Base-by-base conservation (phyloP, 352 stramenopile species). In the Hyaloperonospora brassicae region DNA sequence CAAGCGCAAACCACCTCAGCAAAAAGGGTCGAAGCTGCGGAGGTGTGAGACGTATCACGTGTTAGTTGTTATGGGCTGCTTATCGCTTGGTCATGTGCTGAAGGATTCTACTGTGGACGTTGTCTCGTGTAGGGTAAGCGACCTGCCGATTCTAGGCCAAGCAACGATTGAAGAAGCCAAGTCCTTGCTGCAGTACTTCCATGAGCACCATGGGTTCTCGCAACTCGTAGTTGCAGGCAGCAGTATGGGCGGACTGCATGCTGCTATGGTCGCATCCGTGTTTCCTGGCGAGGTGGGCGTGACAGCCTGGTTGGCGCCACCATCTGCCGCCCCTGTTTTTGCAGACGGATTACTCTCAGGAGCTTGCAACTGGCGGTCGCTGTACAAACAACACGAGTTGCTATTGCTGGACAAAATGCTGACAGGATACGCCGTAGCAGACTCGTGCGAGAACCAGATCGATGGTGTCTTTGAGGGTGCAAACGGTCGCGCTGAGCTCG, bases 111-210 rank as follows among this genome's bases (percentile, higher is more conserved):
- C n/a, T 9, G 11, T 25, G 27, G 4, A 34, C 43, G 10, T 58
- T 8, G 5, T 61, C 9, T 53, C 6, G 43, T 8, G 13, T 21
- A 84, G 75, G n/a, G 78, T 88, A 14, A 86, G 67, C 25, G 80
- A 91, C 41, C 52, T 91, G 14, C 76, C 80, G 1, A 85, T 89
- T 22, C 56, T 91, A 7, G 80, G 80, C 0, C 73, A 89, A 66
- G 75, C 80, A 11, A 91, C 80, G 2, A 91, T 91, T n/a, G 79
- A 88, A 56, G 80, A 91, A 59, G 66, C 80, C 58, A 91, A 91
- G 53, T 89, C 78, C 13, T 58, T 91, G 47, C 55, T 91, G n/a
- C 57, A 64, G 27, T 66, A 88, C 40, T 88, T 86, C 48, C 68
- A 77, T 44, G 49, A 76, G 23, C 38, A 72, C 24, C 66, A 72